These are phyloP conservation scores for Cryoendolithus antarcticus DNA, from an alignment of 2,329 filamentous ascomycete species.

Conservation along the genomic window DNA sequence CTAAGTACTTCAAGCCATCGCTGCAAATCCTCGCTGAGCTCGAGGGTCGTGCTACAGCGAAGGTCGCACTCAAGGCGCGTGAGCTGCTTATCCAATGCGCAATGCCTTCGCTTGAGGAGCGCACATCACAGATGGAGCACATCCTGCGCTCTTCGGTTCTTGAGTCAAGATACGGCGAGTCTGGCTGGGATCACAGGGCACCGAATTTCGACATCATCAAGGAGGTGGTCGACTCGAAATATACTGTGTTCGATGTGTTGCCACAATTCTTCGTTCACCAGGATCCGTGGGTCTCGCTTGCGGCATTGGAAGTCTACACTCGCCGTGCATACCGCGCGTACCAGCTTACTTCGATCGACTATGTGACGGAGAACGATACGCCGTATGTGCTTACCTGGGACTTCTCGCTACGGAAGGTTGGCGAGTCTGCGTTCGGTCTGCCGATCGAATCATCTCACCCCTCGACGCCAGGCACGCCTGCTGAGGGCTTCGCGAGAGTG, in stretches of 20 bases:
- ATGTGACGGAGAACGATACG: conserved; percentile 64
- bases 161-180: conserved; percentile 94
- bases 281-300: conserved; percentile 87
- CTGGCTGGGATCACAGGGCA: conserved; percentile 89
- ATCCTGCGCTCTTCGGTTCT: conserved; percentile 91
- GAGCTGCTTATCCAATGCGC: conserved; percentile 97
- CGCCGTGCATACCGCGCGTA: conserved; percentile 96
- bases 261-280: conserved; percentile 90
- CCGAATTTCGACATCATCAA: conserved; percentile 84
- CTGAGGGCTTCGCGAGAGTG: conserved; percentile 64
- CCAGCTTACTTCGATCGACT: conserved; percentile 76
- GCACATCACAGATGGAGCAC: conserved; percentile 94
- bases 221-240: conserved; percentile 97
- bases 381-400: conserved; percentile 85
- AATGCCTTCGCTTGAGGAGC: conserved; percentile 88
- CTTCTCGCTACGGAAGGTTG: conserved; percentile 86
- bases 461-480: conserved; percentile 52
- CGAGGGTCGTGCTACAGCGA: conserved; percentile 73
- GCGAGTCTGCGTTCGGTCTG: conserved; percentile 78
- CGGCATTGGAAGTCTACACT: conserved; percentile 90
- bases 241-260: conserved; percentile 93
- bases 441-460: conserved; percentile 70
- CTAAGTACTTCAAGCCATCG: conserved; percentile 71
- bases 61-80: conserved; percentile 92
- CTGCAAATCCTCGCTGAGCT: conserved; percentile 83